Evolutionary conservation across 2,329 filamentous ascomycete species (phyloP), one percentile per base, ranked within the genome.

Genomic region (Paecilomyces dactylethromorphus): DNA sequence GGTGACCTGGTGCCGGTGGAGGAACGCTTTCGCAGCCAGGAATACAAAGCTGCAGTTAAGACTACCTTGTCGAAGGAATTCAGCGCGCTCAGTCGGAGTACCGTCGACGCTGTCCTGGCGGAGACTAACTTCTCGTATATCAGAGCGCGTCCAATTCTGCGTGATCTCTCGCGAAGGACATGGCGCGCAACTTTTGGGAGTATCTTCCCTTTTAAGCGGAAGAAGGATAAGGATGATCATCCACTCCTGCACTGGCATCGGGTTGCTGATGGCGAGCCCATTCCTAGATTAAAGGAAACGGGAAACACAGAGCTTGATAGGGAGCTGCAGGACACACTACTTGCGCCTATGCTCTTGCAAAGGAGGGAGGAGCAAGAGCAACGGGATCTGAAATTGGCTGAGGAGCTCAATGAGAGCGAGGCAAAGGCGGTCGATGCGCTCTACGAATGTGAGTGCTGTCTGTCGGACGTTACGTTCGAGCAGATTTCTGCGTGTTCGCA

Each of bases 371-470:
- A 73, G 45, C 75, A 75, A 58, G 71, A 76, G 54, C 64, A 58
- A 2, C 64, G 62, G 15, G 78, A 80, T 59, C 69, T 71, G 49
- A 63, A 65, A 58, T 53, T 77, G 39, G 78, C 79, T 5, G 69
- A 74, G 55, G 69, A 75, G 31, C 56, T 80, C 61, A 80, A 80
- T 59, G 70, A 74, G 35, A 62, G 67, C 29, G 76, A 81, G 60
- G 78, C 78, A 3, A 66, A 71, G 57, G 69, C 69, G 18, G 73
- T 67, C 1, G 69, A 73, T 52, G 74, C 74, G 3, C 56, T 80
- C 4, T 80, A 77, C 58, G 79, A 81, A 61, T 81, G 79, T 62
- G 74, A 79, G 62, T 79, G 78, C 63, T 81, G 79, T 65, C 72
- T 79, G 53, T 71, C 74, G 32, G 78, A 80, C 58, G 72, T 76